Base-by-base conservation (phyloP, 208 protist genomes). In the Acanthamoeba royreba region DNA sequence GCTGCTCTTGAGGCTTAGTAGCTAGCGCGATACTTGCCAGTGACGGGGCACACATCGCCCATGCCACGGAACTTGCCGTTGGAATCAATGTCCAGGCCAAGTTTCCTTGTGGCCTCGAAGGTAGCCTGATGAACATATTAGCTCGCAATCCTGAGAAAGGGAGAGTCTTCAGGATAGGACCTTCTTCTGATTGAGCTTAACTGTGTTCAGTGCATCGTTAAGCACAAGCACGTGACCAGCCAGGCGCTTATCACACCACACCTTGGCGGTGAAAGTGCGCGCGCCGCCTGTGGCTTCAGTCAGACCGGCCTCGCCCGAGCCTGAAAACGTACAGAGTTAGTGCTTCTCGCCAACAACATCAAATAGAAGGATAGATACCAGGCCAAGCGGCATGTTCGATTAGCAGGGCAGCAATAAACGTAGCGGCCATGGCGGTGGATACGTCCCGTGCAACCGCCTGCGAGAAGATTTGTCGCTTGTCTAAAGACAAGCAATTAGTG, bases 11-110 rank as follows among this genome's bases (percentile, higher is more conserved):
- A n/a, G n/a, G 42, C 45, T 92, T 40, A 93, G 52, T 83, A 93
- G 88, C 88, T 93, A 15, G 88, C 88, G 22, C 88, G 88, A 15
- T 66, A 66, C 66, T 93, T 93, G 55, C 88, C 88, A 1, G 88
- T 93, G 88, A 93, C 40, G 61, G 88, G 88, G 43, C 88, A 93
- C 40, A 83, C 40, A 45, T 93, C 52, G 42, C 88, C 88, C 45
- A 74, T 83, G 33, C 88, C 88, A 4, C 88, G 58, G 63, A 22
- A 55, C 33, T 43, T 49, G 38, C 66, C 66, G 58, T 53, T 93
- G 25, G 55, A 15, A 55, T 93, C 88, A 8, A 93, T 45, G 31
- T 93, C 88, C 43, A 93, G 69, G 8, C 28, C 88, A 8, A 93
- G 85, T 53, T 72, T 38, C 55, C 72, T 83, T 28, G 72, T 83